Conservation (phyloP, 2,329 filamentous ascomycete species). For the Beauveria sp. region DNA sequence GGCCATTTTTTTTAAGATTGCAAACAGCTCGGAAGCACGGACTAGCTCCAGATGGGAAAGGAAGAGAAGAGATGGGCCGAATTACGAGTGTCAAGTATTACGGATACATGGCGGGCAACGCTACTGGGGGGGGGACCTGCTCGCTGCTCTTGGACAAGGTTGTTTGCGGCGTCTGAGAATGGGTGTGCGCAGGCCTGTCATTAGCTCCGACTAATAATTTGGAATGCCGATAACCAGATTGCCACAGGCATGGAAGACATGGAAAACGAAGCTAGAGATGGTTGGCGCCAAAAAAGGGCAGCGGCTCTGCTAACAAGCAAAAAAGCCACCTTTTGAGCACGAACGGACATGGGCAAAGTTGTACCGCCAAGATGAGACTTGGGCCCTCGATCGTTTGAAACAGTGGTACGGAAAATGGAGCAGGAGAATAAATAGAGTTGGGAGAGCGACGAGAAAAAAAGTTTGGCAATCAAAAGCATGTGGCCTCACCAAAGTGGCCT, state of each 20-base stretch:
- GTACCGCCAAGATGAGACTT: too few species aligned
- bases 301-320: too few species aligned
- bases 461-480: too few species aligned
- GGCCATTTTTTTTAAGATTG: neutral
- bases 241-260: neutral
- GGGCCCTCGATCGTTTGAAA: neutral
- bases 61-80: neutral
- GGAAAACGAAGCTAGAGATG: neutral
- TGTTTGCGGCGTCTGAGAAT: neutral
- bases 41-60: neutral
- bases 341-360: too few species aligned
- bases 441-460: neutral
- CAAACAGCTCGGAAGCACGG: neutral
- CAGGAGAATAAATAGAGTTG: neutral
- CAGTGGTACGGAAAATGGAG: neutral
- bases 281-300: neutral
- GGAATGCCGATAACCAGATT: neutral
- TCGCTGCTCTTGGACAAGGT: too few species aligned
- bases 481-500: neutral
- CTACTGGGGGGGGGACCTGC: too few species aligned
- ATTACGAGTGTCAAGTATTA: too few species aligned
- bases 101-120: too few species aligned
- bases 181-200: neutral
- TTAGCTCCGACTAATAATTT: neutral
- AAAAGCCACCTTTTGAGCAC: too few species aligned